Conservation (phyloP, 2,329 filamentous ascomycete species). For the Exophiala sp. region DNA sequence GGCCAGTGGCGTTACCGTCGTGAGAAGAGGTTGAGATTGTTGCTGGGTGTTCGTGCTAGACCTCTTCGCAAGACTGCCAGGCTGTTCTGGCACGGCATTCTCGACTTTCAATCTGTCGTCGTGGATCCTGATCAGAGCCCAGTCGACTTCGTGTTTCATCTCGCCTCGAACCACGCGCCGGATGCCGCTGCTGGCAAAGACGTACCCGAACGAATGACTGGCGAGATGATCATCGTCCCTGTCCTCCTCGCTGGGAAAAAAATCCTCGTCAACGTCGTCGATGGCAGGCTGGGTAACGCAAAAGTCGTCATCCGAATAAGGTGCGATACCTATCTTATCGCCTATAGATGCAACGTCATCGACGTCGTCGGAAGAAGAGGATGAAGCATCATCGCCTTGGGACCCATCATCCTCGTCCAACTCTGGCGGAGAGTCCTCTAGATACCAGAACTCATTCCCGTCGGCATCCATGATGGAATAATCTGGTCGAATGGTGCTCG, state of each 20-base stretch:
- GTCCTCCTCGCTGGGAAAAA: constrained; percentile 72
- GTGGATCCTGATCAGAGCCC: constrained; percentile 82
- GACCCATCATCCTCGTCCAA: constrained; percentile 49
- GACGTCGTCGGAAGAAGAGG: constrained; percentile 43
- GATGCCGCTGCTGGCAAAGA: constrained; percentile 88
- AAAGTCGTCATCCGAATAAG: constrained; percentile 65
- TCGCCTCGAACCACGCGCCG: constrained; percentile 68
- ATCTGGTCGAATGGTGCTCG: constrained; percentile 29
- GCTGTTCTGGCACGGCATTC: constrained; percentile 59
- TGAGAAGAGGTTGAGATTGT: constrained; percentile 16
- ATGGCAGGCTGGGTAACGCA: constrained; percentile 87
- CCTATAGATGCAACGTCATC: constrained; percentile 51
- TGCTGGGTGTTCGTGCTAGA: constrained; percentile 25
- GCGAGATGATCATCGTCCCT: constrained; percentile 77
- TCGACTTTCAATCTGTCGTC: constrained; percentile 65
- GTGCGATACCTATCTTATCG: constrained; percentile 54
- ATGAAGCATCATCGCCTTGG: constrained; percentile 47
- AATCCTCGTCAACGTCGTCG: constrained; percentile 78
- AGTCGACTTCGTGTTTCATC: constrained; percentile 87
- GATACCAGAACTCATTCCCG: constrained; percentile 44
- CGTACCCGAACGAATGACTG: constrained; percentile 73
- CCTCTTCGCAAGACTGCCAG: constrained; percentile 31
- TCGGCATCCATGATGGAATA: constrained; percentile 37
- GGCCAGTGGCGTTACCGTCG: constrained; percentile 56
- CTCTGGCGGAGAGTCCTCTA: constrained; percentile 39